These are phyloP conservation scores for Thielaviopsis euricoi DNA, from an alignment of 2,329 filamentous ascomycete genomes.

Conservation along the genomic window DNA sequence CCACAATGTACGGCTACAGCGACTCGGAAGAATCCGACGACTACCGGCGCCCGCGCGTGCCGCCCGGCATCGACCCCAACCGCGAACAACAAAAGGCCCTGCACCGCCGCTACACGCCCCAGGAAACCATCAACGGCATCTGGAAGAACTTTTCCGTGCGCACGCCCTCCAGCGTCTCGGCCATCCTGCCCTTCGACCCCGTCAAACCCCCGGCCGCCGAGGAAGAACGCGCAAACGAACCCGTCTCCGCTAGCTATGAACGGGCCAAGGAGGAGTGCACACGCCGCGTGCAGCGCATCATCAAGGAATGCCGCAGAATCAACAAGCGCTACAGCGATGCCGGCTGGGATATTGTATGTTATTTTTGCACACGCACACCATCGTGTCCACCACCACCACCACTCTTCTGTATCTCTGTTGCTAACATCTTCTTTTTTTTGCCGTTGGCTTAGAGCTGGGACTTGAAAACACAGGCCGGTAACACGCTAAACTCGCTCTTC, in stretches of 20 bases:
- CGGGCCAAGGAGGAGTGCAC: constrained; percentile 47
- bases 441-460: constrained; percentile 54
- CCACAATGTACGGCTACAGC: constrained; percentile 29
- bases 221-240: constrained; percentile 37
- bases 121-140: constrained; percentile 49
- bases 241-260: constrained; percentile 43
- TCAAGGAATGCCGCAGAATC: constrained; percentile 49
- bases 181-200: constrained; percentile 48
- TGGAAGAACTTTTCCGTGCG: constrained; percentile 44
- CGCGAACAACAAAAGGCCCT: constrained; percentile 35
- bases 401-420: constrained; percentile 13
- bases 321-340: constrained; percentile 68
- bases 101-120: constrained; percentile 42
- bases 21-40: constrained; percentile 35
- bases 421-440: neutral
- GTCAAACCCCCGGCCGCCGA: constrained; percentile 33
- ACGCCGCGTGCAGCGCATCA: constrained; percentile 43
- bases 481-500: constrained; percentile 37
- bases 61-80: constrained; percentile 19
- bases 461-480: constrained; percentile 45
- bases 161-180: constrained; percentile 48
- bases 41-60: constrained; percentile 22
- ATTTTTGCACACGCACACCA: no score
- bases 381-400: constrained; percentile 16
- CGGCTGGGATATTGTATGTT: constrained; percentile 38